Conservation (phyloP, 2,329 filamentous ascomycete species). For the Bipolaris oryzae region DNA sequence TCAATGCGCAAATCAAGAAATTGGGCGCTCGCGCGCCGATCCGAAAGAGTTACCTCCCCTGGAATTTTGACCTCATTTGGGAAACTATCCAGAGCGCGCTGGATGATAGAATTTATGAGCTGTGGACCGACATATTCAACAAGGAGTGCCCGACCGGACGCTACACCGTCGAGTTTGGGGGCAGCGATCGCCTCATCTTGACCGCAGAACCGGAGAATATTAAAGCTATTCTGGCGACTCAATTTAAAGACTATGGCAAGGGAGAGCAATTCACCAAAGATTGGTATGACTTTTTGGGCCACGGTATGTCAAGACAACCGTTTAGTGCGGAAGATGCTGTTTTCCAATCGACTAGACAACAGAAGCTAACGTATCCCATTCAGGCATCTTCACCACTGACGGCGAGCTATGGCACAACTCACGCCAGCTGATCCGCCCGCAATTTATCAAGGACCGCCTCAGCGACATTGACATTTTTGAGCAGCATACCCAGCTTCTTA, state of each 20-base stretch:
- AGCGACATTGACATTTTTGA: slow-evolving; percentile 84
- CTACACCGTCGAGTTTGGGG: slow-evolving; percentile 66
- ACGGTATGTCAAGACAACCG: slow-evolving; percentile 63
- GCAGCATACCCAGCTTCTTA: slow-evolving; percentile 74
- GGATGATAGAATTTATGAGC: slow-evolving; percentile 63
- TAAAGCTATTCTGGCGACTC: slow-evolving; percentile 85
- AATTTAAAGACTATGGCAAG: slow-evolving; percentile 86
- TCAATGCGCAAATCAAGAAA: slow-evolving; percentile 47
- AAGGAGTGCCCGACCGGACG: slow-evolving; percentile 44
- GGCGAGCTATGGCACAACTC: slow-evolving; percentile 78
- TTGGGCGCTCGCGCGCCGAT: slow-evolving; percentile 55
- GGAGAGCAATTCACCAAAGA: slow-evolving; percentile 75
- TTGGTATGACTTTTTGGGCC: slow-evolving; percentile 76
- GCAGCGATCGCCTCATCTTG: slow-evolving; percentile 69
- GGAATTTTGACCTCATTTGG: slow-evolving; percentile 68
- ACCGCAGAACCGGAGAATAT: slow-evolving; percentile 88
- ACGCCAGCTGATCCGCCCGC: slow-evolving; percentile 80
- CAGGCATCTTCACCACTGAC: slow-evolving; percentile 72
- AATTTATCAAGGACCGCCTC: slow-evolving; percentile 84
- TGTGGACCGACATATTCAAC: slow-evolving; percentile 64
- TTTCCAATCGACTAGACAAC: neutral
- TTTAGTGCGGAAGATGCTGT: neutral
- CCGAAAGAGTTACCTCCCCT: slow-evolving; percentile 48
- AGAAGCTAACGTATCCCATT: slow-evolving; percentile 3
- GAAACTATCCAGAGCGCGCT: slow-evolving; percentile 60